Conservation (phyloP, 2,329 filamentous ascomycete genomes). For the Colletotrichum noveboracense region DNA sequence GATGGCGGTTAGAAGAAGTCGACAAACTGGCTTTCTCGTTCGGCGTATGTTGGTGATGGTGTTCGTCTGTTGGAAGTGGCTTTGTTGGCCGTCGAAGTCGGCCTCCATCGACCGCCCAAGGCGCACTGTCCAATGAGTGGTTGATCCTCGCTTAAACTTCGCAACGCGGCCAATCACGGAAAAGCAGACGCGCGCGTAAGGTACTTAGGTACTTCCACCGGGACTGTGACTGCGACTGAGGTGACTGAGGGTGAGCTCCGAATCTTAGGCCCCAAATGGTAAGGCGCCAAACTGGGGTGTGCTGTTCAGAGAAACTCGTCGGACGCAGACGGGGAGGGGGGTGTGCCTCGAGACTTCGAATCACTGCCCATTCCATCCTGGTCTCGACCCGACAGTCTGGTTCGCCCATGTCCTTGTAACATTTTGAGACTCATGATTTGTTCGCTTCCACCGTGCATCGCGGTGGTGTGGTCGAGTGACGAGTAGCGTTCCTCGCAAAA, state of each 20-base stretch:
- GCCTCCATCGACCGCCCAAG: background rate
- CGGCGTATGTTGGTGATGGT: background rate
- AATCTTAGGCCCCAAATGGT: background rate
- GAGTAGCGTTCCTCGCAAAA: background rate
- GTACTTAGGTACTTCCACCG: background rate
- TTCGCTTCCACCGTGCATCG: background rate
- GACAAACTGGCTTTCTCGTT: background rate
- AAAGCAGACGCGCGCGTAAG: conserved; percentile 5
- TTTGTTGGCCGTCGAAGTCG: conserved; percentile 1
- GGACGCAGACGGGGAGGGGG: background rate
- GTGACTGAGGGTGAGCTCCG: background rate
- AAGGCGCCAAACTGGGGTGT: background rate
- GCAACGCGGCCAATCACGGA: background rate
- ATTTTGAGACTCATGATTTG: background rate
- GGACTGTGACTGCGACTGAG: background rate
- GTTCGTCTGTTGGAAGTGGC: background rate
- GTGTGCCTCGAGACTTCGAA: background rate
- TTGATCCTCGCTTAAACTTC: conserved; percentile 8
- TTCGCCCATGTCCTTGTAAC: background rate
- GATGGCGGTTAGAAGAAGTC: background rate
- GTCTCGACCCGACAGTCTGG: conserved; percentile 1
- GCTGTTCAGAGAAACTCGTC: background rate
- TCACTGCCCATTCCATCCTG: background rate
- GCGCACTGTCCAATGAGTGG: background rate
- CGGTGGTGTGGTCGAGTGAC: background rate